These are phyloP conservation scores for Pseudogymnoascus pannorum DNA, from an alignment of 2,329 filamentous ascomycete species.

Conservation along the genomic window DNA sequence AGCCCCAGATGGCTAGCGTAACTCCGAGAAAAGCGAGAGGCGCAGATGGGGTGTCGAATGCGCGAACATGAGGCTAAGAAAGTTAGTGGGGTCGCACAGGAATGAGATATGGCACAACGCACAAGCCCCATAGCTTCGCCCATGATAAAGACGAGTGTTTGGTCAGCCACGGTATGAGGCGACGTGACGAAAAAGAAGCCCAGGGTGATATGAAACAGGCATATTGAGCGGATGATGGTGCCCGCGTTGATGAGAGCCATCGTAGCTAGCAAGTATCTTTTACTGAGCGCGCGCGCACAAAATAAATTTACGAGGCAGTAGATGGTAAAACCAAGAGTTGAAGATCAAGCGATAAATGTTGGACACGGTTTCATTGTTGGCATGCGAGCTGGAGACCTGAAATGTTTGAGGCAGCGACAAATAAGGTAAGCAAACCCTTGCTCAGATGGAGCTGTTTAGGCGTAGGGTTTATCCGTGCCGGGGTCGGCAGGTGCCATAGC, in stretches of 20 bases:
- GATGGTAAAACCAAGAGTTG: background rate
- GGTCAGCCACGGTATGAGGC: slow-evolving; percentile 66
- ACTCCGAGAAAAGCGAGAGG: slow-evolving; percentile 66
- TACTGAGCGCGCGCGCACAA: background rate
- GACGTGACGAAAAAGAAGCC: slow-evolving; percentile 76
- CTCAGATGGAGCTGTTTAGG: slow-evolving; percentile 9
- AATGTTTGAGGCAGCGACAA: background rate
- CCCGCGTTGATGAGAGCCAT: slow-evolving; percentile 80
- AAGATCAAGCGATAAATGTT: background rate
- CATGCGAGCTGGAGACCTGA: slow-evolving; percentile 3
- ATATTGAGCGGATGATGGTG: slow-evolving; percentile 73
- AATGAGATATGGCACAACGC: slow-evolving; percentile 24
- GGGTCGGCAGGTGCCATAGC: background rate
- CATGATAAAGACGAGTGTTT: slow-evolving; percentile 71
- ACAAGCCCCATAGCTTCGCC: slow-evolving; percentile 81
- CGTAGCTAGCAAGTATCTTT: slow-evolving; percentile 17
- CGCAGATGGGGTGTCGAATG: slow-evolving; percentile 63
- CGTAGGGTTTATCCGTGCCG: slow-evolving; percentile 9
- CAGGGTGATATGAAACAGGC: slow-evolving; percentile 76
- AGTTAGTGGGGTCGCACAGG: slow-evolving; percentile 10
- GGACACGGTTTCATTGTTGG: slow-evolving; percentile 7
- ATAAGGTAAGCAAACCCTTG: slow-evolving; percentile 9
- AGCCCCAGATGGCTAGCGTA: slow-evolving; percentile 53
- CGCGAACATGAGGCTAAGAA: slow-evolving; percentile 53
- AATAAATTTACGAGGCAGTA: background rate